These are phyloP conservation scores for Tolypocladium tundrense DNA, from an alignment of 2,329 filamentous ascomycete genomes.

Conservation along the genomic window DNA sequence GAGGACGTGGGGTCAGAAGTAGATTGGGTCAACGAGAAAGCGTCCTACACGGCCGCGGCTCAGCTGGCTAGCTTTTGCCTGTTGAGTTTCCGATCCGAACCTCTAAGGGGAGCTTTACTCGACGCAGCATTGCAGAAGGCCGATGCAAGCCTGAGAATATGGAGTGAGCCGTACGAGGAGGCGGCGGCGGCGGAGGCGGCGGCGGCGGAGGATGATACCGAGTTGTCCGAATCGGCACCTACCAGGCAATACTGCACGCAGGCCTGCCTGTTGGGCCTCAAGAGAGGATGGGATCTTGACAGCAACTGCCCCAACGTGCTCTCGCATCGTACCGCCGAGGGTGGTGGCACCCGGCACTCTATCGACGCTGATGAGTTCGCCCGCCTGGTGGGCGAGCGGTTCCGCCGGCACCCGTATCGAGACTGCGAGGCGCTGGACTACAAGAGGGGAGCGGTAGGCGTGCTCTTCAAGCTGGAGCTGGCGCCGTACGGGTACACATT, in stretches of 20 bases:
- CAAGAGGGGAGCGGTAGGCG: conserved; percentile 2
- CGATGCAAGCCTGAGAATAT: conserved; percentile 6
- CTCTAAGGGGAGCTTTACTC: conserved; percentile 6
- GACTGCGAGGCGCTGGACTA: conserved; percentile 2
- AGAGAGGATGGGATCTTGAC: conserved; percentile 9
- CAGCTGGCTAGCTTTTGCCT: conserved; percentile 11
- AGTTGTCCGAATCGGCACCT: conserved; percentile 5
- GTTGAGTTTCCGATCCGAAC: conserved; percentile 9
- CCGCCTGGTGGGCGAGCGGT: conserved; percentile 3
- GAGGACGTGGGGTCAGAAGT: conserved; percentile 5
- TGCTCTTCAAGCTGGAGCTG: conserved; percentile 11
- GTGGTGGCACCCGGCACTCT: conserved; percentile 4
- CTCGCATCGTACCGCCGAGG: conserved; percentile 4
- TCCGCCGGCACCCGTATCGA: conserved; percentile 5
- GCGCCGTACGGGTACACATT: conserved; percentile 1
- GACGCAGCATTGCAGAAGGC: conserved; percentile 4
- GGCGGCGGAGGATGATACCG: conserved; percentile 4
- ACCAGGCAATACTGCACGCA: conserved; percentile 10
- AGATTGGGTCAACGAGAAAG: not conserved
- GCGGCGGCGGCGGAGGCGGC: not conserved
- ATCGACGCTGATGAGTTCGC: conserved; percentile 5
- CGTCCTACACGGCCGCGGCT: conserved; percentile 9
- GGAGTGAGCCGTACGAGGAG: conserved; percentile 10
- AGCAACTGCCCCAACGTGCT: conserved; percentile 11
- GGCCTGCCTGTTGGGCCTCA: conserved; percentile 12